Percentiles rank a stretch among this genome's conserved stretches.
Conservation (phyloP, 1,284 basidiomycete genomes). For the Butyriboletus appendiculatus region DNA sequence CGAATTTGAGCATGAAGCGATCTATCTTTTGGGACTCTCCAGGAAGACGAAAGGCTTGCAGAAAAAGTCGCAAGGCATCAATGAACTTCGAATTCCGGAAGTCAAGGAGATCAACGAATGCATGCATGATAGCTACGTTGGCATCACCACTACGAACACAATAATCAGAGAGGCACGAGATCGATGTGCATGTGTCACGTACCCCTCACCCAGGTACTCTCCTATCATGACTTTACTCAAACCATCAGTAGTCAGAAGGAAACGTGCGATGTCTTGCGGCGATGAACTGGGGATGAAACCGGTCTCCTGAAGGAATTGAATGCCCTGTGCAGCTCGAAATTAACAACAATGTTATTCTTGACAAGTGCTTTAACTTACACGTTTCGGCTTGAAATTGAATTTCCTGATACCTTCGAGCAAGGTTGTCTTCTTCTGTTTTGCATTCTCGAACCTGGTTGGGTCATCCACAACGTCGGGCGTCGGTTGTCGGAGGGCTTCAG, state of each 20-base stretch:
- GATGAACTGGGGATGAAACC: slow-evolving; percentile 83
- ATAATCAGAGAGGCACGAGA: slow-evolving; percentile 7
- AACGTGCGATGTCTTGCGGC: slow-evolving; percentile 84
- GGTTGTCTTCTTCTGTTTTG: slow-evolving; percentile 96
- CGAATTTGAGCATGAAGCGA: slow-evolving; percentile 98
- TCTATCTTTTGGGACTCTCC: slow-evolving; percentile 98
- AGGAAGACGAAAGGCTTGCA: slow-evolving; percentile 93
- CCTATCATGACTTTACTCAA: slow-evolving; percentile 96
- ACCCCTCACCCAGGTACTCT: slow-evolving; percentile 98
- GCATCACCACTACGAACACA: slow-evolving; percentile 66
- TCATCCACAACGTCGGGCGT: slow-evolving; percentile 87
- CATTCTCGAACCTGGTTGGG: slow-evolving; percentile 91
- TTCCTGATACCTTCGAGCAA: slow-evolving; percentile 95
- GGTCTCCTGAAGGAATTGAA: slow-evolving; percentile 86
- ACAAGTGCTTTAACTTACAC: slow-evolving; percentile 45
- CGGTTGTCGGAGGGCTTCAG: slow-evolving; percentile 57
- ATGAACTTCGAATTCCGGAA: slow-evolving; percentile 83
- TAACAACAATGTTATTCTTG: not conserved
- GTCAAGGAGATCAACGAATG: slow-evolving; percentile 90
- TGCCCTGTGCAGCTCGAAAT: slow-evolving; percentile 55
- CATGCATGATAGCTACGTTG: slow-evolving; percentile 93
- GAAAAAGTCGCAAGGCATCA: slow-evolving; percentile 83
- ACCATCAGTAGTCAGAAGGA: slow-evolving; percentile 90
- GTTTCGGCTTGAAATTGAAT: slow-evolving; percentile 98
- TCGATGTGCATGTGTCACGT: slow-evolving; percentile 30